Conservation (phyloP, 2,329 filamentous ascomycete genomes). For the Microascus cirrosus region DNA sequence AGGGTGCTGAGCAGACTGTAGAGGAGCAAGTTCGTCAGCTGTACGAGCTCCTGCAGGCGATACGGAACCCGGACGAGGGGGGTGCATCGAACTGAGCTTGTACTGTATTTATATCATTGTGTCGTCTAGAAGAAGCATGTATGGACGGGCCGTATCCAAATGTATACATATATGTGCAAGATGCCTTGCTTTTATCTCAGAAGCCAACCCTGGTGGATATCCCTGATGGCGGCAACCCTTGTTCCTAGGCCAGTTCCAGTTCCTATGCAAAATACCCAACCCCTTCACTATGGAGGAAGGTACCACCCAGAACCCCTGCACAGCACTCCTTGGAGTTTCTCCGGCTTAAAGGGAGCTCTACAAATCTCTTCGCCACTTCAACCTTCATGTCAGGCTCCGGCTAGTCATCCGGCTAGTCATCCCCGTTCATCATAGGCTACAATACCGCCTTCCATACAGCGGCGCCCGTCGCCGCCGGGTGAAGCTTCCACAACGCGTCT, state of each 20-base stretch:
- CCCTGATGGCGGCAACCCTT: no score
- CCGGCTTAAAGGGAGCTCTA: neutral
- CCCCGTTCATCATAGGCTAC: neutral
- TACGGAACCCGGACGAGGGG: slow-evolving; percentile 31
- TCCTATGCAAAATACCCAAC: no score
- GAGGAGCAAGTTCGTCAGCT: slow-evolving; percentile 90
- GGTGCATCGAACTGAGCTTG: neutral
- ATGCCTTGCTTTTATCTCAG: no score
- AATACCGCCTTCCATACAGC: neutral
- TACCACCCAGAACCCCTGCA: no score
- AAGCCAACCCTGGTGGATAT: no score
- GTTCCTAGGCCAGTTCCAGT: no score
- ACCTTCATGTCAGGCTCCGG: neutral
- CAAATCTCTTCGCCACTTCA: neutral
- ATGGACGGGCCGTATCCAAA: no score
- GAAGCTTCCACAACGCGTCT: no score
- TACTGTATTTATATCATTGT: neutral
- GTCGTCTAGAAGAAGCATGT: neutral
- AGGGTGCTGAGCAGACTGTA: slow-evolving; percentile 21
- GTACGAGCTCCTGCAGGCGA: slow-evolving; percentile 87
- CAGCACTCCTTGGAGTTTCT: no score
- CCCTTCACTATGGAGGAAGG: no score
- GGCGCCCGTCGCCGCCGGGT: neutral
- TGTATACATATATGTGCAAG: no score
- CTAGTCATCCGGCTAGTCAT: neutral